A percentile compares a stretch with the other conserved stretches of the same genome.
These are phyloP conservation scores for Blepharisma stoltei DNA, from an alignment of 73 alveolate genomes.

Conservation along the genomic window DNA sequence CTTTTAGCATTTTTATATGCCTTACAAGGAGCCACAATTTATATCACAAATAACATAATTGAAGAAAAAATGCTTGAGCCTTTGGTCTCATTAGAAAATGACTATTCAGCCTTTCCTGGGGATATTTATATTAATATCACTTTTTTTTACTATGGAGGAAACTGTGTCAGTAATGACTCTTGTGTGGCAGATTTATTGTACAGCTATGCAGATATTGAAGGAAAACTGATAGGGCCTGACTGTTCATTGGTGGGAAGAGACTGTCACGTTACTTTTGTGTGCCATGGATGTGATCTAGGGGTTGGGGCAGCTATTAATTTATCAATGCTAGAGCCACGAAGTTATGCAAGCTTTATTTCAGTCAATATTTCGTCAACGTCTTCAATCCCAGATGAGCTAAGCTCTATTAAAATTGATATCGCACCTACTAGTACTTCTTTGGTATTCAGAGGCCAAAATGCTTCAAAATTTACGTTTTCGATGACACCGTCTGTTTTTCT, in stretches of 20 bases:
- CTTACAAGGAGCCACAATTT: not conserved
- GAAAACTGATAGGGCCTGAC: not conserved
- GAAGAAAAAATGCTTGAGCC: slow-evolving; percentile 4
- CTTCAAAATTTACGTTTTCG: not conserved
- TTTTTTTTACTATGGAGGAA: not conserved
- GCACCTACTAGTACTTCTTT: not conserved
- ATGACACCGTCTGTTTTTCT: not conserved
- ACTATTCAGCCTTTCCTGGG: not conserved
- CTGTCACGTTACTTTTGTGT: not conserved
- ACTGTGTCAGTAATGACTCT: not conserved
- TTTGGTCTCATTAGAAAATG: not conserved
- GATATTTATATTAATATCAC: not conserved
- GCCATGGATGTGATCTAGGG: not conserved
- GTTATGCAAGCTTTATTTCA: not conserved
- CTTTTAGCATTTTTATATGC: not conserved
- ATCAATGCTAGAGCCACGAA: no score
- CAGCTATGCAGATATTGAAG: no score
- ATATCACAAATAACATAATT: not conserved
- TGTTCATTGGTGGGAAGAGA: not conserved
- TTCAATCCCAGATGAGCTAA: slow-evolving; percentile 7
- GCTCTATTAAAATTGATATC: not conserved
- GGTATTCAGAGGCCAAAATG: not conserved
- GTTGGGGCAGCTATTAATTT: not conserved
- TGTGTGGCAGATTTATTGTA: not conserved
- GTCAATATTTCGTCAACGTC: not conserved